phyloP scores from a whole-genome alignment of 257 asterid species.

The Solanum ossicruentum region DNA sequence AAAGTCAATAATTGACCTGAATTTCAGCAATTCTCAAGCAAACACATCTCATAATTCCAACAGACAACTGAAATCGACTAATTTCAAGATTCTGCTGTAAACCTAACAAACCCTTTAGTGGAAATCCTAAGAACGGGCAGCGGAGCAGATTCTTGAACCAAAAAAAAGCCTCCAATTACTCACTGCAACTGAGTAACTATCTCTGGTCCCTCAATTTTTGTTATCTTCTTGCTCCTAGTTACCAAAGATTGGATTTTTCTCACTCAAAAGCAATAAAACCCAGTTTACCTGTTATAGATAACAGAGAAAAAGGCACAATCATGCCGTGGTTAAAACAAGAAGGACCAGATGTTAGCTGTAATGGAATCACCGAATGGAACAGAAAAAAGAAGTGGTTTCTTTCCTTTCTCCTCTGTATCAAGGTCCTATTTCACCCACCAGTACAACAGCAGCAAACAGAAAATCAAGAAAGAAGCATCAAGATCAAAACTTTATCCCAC shows the following conservation, averaged over 20 bases:
- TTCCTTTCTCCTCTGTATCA: constrained; percentile 4
- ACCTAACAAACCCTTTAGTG: neutral
- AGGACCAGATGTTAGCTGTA: constrained; percentile 3
- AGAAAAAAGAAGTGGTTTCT: constrained; percentile 9
- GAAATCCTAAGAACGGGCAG: constrained; percentile 9
- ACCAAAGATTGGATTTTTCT: neutral
- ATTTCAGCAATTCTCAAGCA: neutral
- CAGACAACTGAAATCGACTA: neutral
- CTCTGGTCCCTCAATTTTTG: neutral
- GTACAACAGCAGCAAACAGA: neutral
- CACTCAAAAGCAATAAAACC: constrained; percentile 3
- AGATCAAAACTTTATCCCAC: constrained; percentile 21
- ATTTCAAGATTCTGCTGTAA: neutral
- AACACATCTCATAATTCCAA: neutral
- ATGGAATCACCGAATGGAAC: constrained; percentile 14
- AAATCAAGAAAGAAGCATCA: constrained; percentile 20
- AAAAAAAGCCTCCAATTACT: constrained; percentile 1
- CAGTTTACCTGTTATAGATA: constrained; percentile 15
- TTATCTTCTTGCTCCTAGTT: neutral
- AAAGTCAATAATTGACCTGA: constrained; percentile 1
- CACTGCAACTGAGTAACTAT: neutral
- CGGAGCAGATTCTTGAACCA: constrained; percentile 22
- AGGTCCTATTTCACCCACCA: neutral
- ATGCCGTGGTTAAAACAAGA: constrained; percentile 14
- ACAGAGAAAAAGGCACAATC: constrained; percentile 16